A percentile compares a stretch with the other conserved stretches of the same genome.
phyloP scores from a whole-genome alignment of 768 basidiomycete genomes.

The Termitomyces titanicus region DNA sequence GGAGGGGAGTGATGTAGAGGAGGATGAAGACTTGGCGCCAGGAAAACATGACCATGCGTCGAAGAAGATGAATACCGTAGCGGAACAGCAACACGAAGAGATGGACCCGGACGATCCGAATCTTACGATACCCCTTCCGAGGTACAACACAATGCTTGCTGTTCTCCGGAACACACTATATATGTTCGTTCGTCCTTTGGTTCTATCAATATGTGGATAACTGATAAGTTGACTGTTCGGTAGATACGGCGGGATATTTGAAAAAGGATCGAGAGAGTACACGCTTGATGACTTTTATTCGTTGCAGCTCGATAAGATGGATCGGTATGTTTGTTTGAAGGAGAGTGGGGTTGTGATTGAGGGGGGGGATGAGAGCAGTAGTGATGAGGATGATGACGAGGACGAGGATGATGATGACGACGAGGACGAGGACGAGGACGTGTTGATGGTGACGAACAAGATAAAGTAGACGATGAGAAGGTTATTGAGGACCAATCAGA shows the following conservation, averaged over 20 bases:
- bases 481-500: conserved; percentile 3
- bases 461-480: conserved; percentile 14
- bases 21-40: neutral
- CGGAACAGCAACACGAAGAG: conserved; percentile 18
- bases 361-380: conserved; percentile 58
- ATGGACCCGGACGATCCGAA: conserved; percentile 62
- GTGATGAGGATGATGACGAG: conserved; percentile 57
- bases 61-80: no score
- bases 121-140: conserved; percentile 58
- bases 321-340: conserved; percentile 71
- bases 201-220: neutral
- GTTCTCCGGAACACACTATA: conserved; percentile 82
- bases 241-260: conserved; percentile 89
- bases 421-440: conserved; percentile 38
- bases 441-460: conserved; percentile 41
- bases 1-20: neutral
- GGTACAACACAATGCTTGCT: conserved; percentile 89
- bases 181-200: conserved; percentile 49
- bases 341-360: conserved; percentile 58
- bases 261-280: conserved; percentile 78
- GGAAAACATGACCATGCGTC: neutral
- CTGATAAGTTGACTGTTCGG: neutral
- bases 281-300: conserved; percentile 88
- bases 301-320: conserved; percentile 81
- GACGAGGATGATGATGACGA: conserved; percentile 58